Percentiles rank a stretch among this genome's conserved stretches.
Evolutionary conservation across 1,284 basidiomycete species (phyloP).

Genomic region (Phellinidium pouzarii): DNA sequence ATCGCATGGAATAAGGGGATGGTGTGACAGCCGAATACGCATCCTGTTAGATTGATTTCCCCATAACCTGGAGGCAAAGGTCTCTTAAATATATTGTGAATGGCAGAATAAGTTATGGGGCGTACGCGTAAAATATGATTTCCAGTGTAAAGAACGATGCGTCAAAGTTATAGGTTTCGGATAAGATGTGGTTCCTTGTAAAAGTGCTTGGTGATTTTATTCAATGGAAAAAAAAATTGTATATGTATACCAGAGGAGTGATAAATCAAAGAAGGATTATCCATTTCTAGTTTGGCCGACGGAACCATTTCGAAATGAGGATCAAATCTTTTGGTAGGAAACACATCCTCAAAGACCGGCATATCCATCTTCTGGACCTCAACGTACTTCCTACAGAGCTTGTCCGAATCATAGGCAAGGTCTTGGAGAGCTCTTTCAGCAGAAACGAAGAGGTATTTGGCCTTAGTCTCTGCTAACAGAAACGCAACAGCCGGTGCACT

Average conservation of each 20-base stretch:
- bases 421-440: slow-evolving; percentile 3
- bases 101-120: background rate
- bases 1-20: slow-evolving; percentile 24
- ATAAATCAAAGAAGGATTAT: slow-evolving; percentile 22
- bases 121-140: slow-evolving; percentile 16
- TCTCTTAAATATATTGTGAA: background rate
- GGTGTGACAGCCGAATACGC: slow-evolving; percentile 20
- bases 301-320: slow-evolving; percentile 4
- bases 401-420: background rate
- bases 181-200: slow-evolving; percentile 30
- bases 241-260: no score
- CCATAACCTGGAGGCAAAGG: slow-evolving; percentile 22
- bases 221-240: no score
- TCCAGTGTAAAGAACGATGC: slow-evolving; percentile 17
- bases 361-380: no score
- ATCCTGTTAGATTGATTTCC: slow-evolving; percentile 21
- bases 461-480: slow-evolving; percentile 20
- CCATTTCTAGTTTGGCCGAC: slow-evolving; percentile 5
- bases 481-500: slow-evolving; percentile 28
- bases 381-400: no score
- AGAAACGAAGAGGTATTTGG: slow-evolving; percentile 3
- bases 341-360: no score
- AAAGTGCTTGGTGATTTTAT: no score
- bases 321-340: no score
- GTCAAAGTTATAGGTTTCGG: slow-evolving; percentile 26